These are phyloP conservation scores for Teunomyces kruisii DNA, from an alignment of 805 yeast species.

Conservation along the genomic window DNA sequence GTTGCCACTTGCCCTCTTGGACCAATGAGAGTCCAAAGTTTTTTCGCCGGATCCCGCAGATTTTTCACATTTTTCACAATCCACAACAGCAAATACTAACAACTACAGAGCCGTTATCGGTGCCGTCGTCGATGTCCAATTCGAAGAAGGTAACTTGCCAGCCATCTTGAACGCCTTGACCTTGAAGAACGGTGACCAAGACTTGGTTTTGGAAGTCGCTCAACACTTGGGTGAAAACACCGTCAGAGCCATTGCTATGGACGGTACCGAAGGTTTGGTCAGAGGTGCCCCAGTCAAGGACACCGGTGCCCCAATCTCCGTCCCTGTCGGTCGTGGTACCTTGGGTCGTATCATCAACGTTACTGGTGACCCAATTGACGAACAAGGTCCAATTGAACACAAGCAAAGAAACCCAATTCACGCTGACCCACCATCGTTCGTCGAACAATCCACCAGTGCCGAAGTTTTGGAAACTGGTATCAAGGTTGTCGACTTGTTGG, in stretches of 20 bases:
- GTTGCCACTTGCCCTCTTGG: neutral
- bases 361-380: constrained; percentile 99
- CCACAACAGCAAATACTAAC: constrained; percentile 33
- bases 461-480: constrained; percentile 99
- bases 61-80: constrained; percentile 2
- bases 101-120: constrained; percentile 85
- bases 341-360: constrained; percentile 98
- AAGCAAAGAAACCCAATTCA: constrained; percentile 96
- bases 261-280: constrained; percentile 99
- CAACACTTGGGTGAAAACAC: constrained; percentile 99
- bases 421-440: constrained; percentile 95
- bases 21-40: constrained; percentile 2
- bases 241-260: constrained; percentile 99
- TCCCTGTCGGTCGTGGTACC: constrained; percentile 99
- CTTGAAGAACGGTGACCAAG: constrained; percentile 72
- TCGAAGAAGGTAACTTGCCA: constrained; percentile 96
- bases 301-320: constrained; percentile 98
- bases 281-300: constrained; percentile 92
- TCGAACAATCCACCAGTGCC: constrained; percentile 96
- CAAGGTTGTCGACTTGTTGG: constrained; percentile 97
- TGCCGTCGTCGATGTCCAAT: constrained; percentile 99
- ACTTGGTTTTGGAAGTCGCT: constrained; percentile 95
- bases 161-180: constrained; percentile 96
- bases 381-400: constrained; percentile 96
- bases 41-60: neutral